Evolutionary conservation across 441 rosid species (phyloP).

Genomic region (Kokia cookei): DNA sequence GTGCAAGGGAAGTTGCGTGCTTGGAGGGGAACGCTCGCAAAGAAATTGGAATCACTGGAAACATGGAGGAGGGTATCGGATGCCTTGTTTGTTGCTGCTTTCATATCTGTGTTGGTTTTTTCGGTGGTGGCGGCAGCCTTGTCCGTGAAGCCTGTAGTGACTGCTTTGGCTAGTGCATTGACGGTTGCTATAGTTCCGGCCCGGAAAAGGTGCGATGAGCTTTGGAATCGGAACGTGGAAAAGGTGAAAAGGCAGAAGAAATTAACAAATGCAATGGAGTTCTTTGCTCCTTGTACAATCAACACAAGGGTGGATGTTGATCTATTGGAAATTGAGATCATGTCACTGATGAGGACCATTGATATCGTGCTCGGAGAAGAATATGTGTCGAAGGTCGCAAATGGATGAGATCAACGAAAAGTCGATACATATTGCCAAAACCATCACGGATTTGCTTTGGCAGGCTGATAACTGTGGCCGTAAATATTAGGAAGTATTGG

Average conservation of each 20-base stretch:
- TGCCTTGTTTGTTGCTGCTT: constrained; percentile 42
- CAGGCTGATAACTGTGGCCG: too few species aligned
- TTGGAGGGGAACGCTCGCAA: constrained; percentile 38
- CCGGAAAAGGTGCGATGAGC: constrained; percentile 55
- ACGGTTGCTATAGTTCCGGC: constrained; percentile 45
- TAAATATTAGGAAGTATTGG: too few species aligned
- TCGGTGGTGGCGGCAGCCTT: constrained; percentile 70
- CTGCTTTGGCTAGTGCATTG: constrained; percentile 50
- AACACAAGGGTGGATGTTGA: constrained; percentile 33
- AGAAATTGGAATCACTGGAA: constrained; percentile 41
- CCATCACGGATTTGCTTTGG: too few species aligned
- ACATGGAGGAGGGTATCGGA: constrained; percentile 54
- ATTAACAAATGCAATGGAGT: constrained; percentile 25
- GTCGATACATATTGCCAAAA: too few species aligned
- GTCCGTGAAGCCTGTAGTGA: constrained; percentile 50
- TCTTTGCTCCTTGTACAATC: too few species aligned
- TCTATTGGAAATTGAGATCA: constrained; percentile 37
- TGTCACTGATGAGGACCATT: constrained; percentile 31
- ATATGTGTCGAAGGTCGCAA: constrained; percentile 35
- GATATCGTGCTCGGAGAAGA: constrained; percentile 44
- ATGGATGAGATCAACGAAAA: constrained; percentile 59
- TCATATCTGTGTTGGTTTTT: constrained; percentile 49
- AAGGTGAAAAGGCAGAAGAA: constrained; percentile 39
- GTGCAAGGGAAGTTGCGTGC: constrained; percentile 38
- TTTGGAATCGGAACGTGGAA: constrained; percentile 47